Evolutionary conservation across 2,329 filamentous ascomycete species (phyloP), one percentile per base, ranked within the genome.

Genomic region (Teratosphaeria gauchensis): DNA sequence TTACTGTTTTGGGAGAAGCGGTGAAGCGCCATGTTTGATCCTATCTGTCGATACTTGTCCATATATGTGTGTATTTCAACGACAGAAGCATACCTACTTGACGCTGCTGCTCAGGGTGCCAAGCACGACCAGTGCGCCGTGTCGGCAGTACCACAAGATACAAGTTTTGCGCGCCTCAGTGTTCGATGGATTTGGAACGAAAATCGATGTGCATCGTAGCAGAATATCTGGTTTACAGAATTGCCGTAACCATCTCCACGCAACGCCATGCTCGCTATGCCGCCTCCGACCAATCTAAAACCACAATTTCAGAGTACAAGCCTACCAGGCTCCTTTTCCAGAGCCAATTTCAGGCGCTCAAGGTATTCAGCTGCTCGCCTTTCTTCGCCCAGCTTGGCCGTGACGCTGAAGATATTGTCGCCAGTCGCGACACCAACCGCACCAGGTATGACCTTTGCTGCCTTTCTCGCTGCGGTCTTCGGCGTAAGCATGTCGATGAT

Each of bases 291-390:
- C 42, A 16, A 48, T 19, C 7, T 16, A 46, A n/a, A 16, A 19
- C 42, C n/a, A 46, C n/a, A 19, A n/a, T 19, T 6, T 56, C 31
- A 59, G 64, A 83, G 69, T 35, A 95, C 83, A 69, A 95, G 75
- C 67, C 86, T 81, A 35, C 86, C 89, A 14, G 90, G 90, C 74
- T 94, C 88, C 64, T 84, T 80, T 75, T 95, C 90, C 65, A 99
- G 75, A 30, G 92, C 85, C 53, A 81, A 77, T 84, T 96, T 96
- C 70, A 96, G 83, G 66, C 90, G 84, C 75, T 92, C 87, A 63
- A 99, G 75, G 77, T 96, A 99, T 11, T 86, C 80, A 69, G 83
- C 81, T 14, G 90, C 94, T 67, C 91, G 82, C 77, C 86, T 84
- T 81, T 92, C 88, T 73, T 99, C 94, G 8, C 83, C 84, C 75